Evolutionary conservation across 2,329 filamentous ascomycete species (phyloP).

Genomic region (Atkinsonella hypoxylon): DNA sequence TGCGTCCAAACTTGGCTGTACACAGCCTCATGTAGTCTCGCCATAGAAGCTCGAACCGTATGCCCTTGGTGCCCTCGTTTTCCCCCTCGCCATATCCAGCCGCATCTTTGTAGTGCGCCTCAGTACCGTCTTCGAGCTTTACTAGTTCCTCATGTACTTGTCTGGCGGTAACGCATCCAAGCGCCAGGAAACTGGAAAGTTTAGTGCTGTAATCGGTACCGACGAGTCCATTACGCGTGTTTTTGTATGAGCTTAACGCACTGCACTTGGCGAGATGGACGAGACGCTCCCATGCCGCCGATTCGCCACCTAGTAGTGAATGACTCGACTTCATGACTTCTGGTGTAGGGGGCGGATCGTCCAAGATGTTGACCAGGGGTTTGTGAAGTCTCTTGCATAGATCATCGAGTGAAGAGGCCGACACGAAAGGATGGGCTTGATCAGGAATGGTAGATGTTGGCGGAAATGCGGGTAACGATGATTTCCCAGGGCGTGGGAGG

Average conservation of each 20-base stretch:
- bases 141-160: slow-evolving; percentile 58
- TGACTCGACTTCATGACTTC: slow-evolving; percentile 44
- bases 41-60: slow-evolving; percentile 67
- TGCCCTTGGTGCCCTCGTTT: slow-evolving; percentile 55
- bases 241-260: slow-evolving; percentile 52
- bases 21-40: slow-evolving; percentile 73
- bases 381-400: slow-evolving; percentile 42
- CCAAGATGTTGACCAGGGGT: slow-evolving; percentile 42
- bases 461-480: slow-evolving; percentile 45
- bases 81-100: slow-evolving; percentile 57
- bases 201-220: slow-evolving; percentile 65
- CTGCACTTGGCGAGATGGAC: slow-evolving; percentile 48
- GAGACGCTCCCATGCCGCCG: slow-evolving; percentile 44
- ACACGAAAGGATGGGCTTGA: slow-evolving; percentile 50
- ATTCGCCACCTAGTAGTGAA: slow-evolving; percentile 58
- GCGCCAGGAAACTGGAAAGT: slow-evolving; percentile 58
- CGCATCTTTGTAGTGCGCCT: slow-evolving; percentile 25
- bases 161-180: slow-evolving; percentile 61
- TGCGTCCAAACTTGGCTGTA: slow-evolving; percentile 53
- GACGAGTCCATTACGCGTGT: slow-evolving; percentile 58
- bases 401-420: slow-evolving; percentile 42
- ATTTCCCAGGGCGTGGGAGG: slow-evolving; percentile 38
- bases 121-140: slow-evolving; percentile 54
- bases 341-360: slow-evolving; percentile 40
- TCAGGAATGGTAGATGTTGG: slow-evolving; percentile 35